phyloP scores from a whole-genome alignment of 2,329 filamentous ascomycete genomes.

The Colletotrichum sp. region DNA sequence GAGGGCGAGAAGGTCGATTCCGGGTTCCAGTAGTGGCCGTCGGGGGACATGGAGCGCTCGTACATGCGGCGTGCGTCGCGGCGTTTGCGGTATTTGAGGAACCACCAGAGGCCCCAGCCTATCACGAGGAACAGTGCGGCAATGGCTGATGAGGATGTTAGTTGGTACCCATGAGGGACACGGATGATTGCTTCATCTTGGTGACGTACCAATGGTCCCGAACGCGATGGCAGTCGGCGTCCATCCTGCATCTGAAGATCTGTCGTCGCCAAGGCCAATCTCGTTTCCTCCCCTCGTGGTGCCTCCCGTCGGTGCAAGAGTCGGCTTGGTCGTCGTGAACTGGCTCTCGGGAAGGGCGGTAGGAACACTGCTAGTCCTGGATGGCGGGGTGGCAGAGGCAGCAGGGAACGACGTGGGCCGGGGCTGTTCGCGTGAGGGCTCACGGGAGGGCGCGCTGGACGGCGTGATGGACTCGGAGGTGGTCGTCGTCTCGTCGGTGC shows the following conservation, averaged over 20 bases:
- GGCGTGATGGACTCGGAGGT: background rate
- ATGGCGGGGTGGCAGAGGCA: background rate
- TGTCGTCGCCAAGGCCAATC: background rate
- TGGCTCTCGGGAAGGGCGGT: background rate
- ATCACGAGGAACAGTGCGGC: slow-evolving; percentile 10
- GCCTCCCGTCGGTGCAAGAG: background rate
- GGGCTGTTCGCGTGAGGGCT: background rate
- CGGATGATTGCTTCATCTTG: background rate
- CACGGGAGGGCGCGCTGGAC: background rate
- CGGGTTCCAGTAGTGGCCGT: slow-evolving; percentile 1
- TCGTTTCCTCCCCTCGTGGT: background rate
- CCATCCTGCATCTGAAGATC: background rate
- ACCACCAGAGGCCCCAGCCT: slow-evolving; percentile 19
- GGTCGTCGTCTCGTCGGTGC: background rate
- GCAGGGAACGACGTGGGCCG: background rate
- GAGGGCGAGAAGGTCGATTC: background rate
- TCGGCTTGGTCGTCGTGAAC: background rate
- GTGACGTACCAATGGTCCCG: slow-evolving; percentile 10
- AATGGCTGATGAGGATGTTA: background rate
- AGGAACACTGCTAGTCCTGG: background rate
- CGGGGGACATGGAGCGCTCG: background rate
- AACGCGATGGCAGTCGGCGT: slow-evolving; percentile 19
- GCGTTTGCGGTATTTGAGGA: slow-evolving; percentile 6
- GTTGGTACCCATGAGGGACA: background rate
- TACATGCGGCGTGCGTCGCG: background rate